These are phyloP conservation scores for Candida silvicultrix DNA, from an alignment of 805 yeast species.

Conservation along the genomic window DNA sequence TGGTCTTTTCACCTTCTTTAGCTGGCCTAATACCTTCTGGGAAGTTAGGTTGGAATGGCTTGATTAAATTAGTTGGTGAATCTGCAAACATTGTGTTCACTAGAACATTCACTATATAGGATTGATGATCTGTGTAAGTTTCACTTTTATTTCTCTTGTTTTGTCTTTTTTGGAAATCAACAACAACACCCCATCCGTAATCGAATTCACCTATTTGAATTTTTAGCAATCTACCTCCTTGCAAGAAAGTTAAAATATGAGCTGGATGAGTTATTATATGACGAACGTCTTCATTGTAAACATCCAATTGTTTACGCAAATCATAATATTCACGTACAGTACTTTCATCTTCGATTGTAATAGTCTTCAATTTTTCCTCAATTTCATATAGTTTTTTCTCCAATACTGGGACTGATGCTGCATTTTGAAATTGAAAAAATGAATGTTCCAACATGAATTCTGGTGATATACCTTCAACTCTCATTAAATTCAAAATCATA, in stretches of 20 bases:
- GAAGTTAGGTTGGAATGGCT: constrained; percentile 69
- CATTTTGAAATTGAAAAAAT: constrained; percentile 92
- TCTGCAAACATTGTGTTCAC: constrained; percentile 73
- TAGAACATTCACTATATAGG: constrained; percentile 81
- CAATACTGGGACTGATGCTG: constrained; percentile 81
- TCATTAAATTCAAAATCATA: constrained; percentile 91
- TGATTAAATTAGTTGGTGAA: constrained; percentile 76
- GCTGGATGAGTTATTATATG: constrained; percentile 89
- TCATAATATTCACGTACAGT: constrained; percentile 79
- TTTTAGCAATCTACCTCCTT: constrained; percentile 80
- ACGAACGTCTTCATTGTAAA: constrained; percentile 69
- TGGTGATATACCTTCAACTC: constrained; percentile 98
- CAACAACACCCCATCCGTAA: constrained; percentile 97
- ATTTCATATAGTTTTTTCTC: constrained; percentile 59
- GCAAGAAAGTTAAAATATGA: constrained; percentile 74
- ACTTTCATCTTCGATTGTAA: constrained; percentile 67
- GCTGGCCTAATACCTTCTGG: constrained; percentile 91
- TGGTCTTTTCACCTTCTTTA: constrained; percentile 58
- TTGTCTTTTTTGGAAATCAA: constrained; percentile 65
- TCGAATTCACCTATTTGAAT: constrained; percentile 53
- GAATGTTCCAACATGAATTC: constrained; percentile 95
- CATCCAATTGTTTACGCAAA: constrained; percentile 60
- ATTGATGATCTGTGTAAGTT: constrained; percentile 75
- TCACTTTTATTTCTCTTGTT: constrained; percentile 54
- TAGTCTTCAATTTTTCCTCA: constrained; percentile 38